phyloP scores from a whole-genome alignment of 192 early-diverging fungal genomes.

The Entomortierella chlamydospora region DNA sequence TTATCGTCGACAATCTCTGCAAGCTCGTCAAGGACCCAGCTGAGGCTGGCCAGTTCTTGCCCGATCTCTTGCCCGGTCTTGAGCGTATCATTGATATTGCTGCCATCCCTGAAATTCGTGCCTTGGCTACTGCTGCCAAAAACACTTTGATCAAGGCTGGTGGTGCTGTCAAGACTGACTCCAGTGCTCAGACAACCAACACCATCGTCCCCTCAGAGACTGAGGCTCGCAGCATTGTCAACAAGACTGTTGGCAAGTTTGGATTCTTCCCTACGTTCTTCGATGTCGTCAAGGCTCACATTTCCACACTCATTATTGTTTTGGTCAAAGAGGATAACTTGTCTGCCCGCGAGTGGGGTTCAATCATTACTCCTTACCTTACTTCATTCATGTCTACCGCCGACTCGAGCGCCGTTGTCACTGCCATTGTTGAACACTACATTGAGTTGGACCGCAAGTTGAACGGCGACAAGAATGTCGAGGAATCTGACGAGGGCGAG shows the following conservation, averaged over 20 bases:
- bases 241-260: conserved; percentile 54
- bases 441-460: conserved; percentile 61
- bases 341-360: conserved; percentile 61
- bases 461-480: conserved; percentile 53
- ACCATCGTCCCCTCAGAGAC: conserved; percentile 48
- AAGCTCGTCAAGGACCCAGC: conserved; percentile 86
- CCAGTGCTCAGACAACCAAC: conserved; percentile 25
- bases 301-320: conserved; percentile 50
- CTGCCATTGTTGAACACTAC: conserved; percentile 63
- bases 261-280: conserved; percentile 60
- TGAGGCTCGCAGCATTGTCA: conserved; percentile 61
- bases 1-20: conserved; percentile 92
- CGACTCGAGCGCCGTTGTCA: conserved; percentile 65
- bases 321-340: conserved; percentile 63
- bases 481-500: conserved; percentile 65
- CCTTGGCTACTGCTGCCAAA: conserved; percentile 72
- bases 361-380: conserved; percentile 65
- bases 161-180: conserved; percentile 55
- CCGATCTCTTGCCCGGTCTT: conserved; percentile 79
- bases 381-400: conserved; percentile 68
- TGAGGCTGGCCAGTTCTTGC: conserved; percentile 85
- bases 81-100: conserved; percentile 80
- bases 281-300: conserved; percentile 61
- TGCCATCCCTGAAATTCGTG: conserved; percentile 82
- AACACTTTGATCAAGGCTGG: conserved; percentile 77